Base-by-base conservation (phyloP, 2,329 filamentous ascomycete genomes). In the Sphaerulina vaccinii region DNA sequence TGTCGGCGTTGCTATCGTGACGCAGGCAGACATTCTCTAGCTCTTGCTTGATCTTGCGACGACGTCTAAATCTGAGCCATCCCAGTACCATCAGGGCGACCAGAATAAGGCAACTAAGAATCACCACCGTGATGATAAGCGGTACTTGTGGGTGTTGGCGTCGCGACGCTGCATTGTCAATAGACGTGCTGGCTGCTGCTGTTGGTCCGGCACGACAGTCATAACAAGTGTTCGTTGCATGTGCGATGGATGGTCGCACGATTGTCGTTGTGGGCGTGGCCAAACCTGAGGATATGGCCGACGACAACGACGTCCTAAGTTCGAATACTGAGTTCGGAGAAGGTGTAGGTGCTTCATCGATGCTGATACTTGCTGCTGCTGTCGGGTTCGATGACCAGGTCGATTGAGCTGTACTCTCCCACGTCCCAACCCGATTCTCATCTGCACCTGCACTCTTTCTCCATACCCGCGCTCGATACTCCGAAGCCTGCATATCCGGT, bases 21-120 rank as follows among this genome's bases (percentile, higher is more conserved):
- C n/a, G 21, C 32, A 46, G 32, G 32, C 43, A 46, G 43, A 13
- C 36, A 33, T 44, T 18, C 27, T 49, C 45, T 13, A 42, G 15
- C 32, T 40, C 27, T 15, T 33, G 3, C 29, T 38, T 42, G 22
- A 24, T 37, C 35, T 37, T 42, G 3, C 42, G 29, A n/a, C n/a
- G 41, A 23, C 54, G 47, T 3, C 47, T 24, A 23, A 42, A 45
- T 19, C 32, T 44, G 33, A 49, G 43, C 47, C 51, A 51, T 19
- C 40, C 47, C 19, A 56, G 11, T 15, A 47, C 27, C 5, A 54
- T 37, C 3, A 43, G 24, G 15, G 27, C 38, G 21, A 51, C n/a
- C 4, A 56, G 38, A 33, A 49, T 43, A 2, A 54, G 21, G n/a
- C 27, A 22, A 27, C 51, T 47, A n/a, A 54, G 43, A 21, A 39